Evolutionary conservation across 768 basidiomycete genomes (phyloP).

Genomic region (Boletus sp.): DNA sequence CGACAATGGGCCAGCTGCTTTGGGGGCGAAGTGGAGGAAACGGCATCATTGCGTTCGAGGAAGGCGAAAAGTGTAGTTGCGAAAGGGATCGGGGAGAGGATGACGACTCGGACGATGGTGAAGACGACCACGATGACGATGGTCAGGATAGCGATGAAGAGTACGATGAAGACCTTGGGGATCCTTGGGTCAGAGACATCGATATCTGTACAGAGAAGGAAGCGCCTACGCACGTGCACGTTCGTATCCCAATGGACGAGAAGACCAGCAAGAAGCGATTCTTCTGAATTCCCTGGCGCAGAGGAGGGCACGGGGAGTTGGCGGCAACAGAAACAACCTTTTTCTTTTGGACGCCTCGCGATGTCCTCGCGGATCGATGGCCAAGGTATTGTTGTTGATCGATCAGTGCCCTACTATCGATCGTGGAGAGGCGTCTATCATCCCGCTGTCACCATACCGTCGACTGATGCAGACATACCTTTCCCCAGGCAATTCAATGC

Average conservation of each 20-base stretch:
- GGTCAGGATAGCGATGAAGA: constrained; percentile 17
- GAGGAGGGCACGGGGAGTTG: not conserved
- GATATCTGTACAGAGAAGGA: constrained; percentile 58
- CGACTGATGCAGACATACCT: not conserved
- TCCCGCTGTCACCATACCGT: not conserved
- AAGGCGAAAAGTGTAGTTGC: constrained; percentile 62
- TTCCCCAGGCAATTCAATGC: not conserved
- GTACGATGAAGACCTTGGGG: constrained; percentile 76
- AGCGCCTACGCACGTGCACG: constrained; percentile 59
- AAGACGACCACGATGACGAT: constrained; percentile 32
- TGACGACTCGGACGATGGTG: constrained; percentile 36
- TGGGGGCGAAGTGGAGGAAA: constrained; percentile 74
- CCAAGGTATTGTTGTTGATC: constrained; percentile 1
- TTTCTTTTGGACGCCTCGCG: constrained; percentile 8
- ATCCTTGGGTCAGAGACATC: constrained; percentile 83
- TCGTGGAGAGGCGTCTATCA: not conserved
- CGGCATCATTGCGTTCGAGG: constrained; percentile 51
- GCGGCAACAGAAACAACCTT: not conserved
- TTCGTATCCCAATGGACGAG: constrained; percentile 71
- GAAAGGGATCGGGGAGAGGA: constrained; percentile 33
- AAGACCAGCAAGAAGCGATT: constrained; percentile 71
- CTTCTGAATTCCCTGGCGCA: constrained; percentile 42
- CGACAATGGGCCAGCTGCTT: constrained; percentile 89
- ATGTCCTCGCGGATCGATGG: constrained; percentile 15
- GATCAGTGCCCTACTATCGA: constrained; percentile 6